These are phyloP conservation scores for Clarireedia sp. DNA, from an alignment of 2,329 filamentous ascomycete genomes.

Conservation along the genomic window DNA sequence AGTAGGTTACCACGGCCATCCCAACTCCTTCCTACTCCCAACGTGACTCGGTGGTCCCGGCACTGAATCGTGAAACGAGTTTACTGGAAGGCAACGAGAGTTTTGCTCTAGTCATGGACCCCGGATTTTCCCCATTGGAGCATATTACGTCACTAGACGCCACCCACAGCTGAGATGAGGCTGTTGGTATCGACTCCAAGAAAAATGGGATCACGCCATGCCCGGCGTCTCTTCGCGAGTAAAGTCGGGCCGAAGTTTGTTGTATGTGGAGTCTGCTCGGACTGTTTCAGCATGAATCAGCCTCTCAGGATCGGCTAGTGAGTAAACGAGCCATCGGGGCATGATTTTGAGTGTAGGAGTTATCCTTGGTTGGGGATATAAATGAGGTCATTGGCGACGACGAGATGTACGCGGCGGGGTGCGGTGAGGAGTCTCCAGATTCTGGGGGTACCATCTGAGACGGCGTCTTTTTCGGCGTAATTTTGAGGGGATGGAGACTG, in stretches of 20 bases:
- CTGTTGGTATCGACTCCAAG: background rate
- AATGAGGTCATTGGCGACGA: conserved; percentile 1
- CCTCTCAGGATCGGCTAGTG: background rate
- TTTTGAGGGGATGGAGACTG: background rate
- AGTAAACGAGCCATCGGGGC: background rate
- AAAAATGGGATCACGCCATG: background rate
- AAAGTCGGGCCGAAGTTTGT: background rate
- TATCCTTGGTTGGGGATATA: background rate
- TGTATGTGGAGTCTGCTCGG: background rate
- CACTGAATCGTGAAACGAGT: background rate
- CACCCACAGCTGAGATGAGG: background rate
- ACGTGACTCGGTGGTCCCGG: background rate
- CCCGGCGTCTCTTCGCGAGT: conserved; percentile 1
- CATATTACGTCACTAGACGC: background rate
- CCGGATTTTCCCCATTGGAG: background rate
- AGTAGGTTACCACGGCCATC: background rate
- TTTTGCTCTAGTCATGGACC: background rate
- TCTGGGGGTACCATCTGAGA: background rate
- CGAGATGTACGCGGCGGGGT: background rate
- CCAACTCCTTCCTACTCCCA: background rate
- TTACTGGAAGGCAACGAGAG: background rate
- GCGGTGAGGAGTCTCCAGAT: conserved; percentile 1
- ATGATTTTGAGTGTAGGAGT: background rate
- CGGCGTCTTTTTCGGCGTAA: background rate
- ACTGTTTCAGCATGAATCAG: background rate